Percentiles rank a stretch among this genome's conserved stretches.
Conservation (phyloP, 2,329 filamentous ascomycete genomes). For the Microsporum audouinii region DNA sequence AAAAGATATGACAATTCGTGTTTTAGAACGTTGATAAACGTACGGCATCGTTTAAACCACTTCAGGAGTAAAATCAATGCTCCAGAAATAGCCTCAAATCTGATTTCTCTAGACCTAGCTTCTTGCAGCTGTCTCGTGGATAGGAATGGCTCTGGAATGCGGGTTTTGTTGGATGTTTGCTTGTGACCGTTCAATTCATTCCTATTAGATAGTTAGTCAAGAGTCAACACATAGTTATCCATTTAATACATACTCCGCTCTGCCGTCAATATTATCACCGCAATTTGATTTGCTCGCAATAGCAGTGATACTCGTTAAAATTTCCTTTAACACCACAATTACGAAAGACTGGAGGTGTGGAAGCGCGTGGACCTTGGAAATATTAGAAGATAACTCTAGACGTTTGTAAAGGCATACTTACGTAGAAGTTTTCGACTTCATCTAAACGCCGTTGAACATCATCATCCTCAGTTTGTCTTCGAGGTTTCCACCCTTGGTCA, state of each 20-base stretch:
- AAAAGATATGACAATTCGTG: neutral
- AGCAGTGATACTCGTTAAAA: slow-evolving; percentile 77
- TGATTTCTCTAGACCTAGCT: slow-evolving; percentile 71
- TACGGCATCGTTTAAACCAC: slow-evolving; percentile 92
- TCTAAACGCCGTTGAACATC: slow-evolving; percentile 48
- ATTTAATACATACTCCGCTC: slow-evolving; percentile 36
- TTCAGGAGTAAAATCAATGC: slow-evolving; percentile 79
- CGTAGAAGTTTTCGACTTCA: slow-evolving; percentile 74
- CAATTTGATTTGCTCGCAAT: slow-evolving; percentile 49
- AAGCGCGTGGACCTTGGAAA: slow-evolving; percentile 50
- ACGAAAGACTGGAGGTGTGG: slow-evolving; percentile 85
- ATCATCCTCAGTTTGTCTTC: slow-evolving; percentile 26
- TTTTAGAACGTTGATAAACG: slow-evolving; percentile 28
- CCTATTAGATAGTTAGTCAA: neutral
- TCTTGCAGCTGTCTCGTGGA: slow-evolving; percentile 66
- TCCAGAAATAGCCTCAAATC: slow-evolving; percentile 82
- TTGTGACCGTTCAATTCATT: neutral
- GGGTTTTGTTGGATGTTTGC: neutral
- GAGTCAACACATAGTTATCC: neutral
- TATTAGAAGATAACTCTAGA: neutral
- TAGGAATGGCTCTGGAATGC: neutral
- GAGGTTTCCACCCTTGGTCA: slow-evolving; percentile 10
- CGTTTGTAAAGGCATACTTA: slow-evolving; percentile 38
- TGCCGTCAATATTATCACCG: slow-evolving; percentile 32
- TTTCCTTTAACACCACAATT: slow-evolving; percentile 81